These are phyloP conservation scores for Penicillium frequentans DNA, from an alignment of 2,329 filamentous ascomycete genomes.

Conservation along the genomic window DNA sequence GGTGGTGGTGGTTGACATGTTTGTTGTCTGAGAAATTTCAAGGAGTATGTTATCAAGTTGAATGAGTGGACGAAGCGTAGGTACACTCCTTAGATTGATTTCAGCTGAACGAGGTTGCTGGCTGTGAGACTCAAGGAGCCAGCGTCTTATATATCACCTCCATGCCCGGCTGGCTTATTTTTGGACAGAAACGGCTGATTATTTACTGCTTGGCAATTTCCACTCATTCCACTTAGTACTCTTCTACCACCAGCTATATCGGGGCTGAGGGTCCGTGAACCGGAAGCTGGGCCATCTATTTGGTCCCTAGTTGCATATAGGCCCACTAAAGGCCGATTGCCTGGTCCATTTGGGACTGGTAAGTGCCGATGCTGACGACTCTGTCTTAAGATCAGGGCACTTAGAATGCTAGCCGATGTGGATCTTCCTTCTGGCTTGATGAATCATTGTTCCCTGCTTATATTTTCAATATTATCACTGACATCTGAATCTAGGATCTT, in stretches of 20 bases:
- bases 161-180: neutral
- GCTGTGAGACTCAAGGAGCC: neutral
- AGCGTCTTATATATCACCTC: neutral
- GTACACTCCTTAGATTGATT: neutral
- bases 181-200: neutral
- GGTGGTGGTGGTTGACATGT: conserved; percentile 10
- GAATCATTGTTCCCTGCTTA: neutral
- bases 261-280: neutral
- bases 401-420: neutral
- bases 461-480: neutral
- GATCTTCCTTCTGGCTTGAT: neutral
- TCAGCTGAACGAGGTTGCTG: conserved; percentile 7
- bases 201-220: neutral
- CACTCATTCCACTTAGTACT: neutral
- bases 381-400: conserved; percentile 3
- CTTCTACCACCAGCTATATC: neutral
- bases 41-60: neutral
- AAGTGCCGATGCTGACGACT: neutral
- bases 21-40: neutral
- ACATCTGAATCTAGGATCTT: neutral
- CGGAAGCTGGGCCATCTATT: neutral
- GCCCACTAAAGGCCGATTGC: neutral
- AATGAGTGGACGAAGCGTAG: conserved; percentile 1
- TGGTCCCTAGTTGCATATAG: neutral
- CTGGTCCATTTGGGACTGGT: neutral